Evolutionary conservation across 108 stramenopile genomes (phyloP).

Genomic region (Bacterosira constricta): DNA sequence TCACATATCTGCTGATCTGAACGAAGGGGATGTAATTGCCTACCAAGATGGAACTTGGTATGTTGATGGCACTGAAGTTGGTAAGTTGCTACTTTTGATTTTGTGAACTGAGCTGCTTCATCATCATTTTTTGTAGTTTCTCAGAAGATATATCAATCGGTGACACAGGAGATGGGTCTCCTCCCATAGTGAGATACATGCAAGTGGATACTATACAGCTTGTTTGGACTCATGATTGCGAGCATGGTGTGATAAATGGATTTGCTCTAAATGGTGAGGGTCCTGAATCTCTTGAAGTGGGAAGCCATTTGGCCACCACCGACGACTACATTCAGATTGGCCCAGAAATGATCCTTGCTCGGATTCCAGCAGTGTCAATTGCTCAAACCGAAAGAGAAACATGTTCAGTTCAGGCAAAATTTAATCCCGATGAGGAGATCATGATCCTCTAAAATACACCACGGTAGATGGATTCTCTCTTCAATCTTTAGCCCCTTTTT

Average conservation of each 20-base stretch:
- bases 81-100: too few relatives aligned
- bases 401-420: neutral
- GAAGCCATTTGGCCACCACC: constrained; percentile 2
- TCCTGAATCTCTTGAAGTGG: neutral
- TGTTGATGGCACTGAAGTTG: constrained; percentile 71
- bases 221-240: constrained; percentile 87
- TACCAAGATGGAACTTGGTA: constrained; percentile 74
- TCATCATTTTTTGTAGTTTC: too few relatives aligned
- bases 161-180: constrained; percentile 50
- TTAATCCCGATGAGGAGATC: constrained; percentile 10
- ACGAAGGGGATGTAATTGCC: constrained; percentile 65
- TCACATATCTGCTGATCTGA: constrained; percentile 64
- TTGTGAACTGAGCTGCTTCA: too few relatives aligned
- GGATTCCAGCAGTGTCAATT: constrained; percentile 17
- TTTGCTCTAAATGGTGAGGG: constrained; percentile 29
- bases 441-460: too few relatives aligned
- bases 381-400: neutral
- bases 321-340: constrained; percentile 50
- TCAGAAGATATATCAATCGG: too few relatives aligned
- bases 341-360: constrained; percentile 61
- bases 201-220: constrained; percentile 63
- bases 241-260: constrained; percentile 77
- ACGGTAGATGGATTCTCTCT: too few relatives aligned
- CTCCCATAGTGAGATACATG: constrained; percentile 30
- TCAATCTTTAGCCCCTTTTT: too few relatives aligned